Evolutionary conservation across 2,329 filamentous ascomycete genomes (phyloP), one percentile per base, ranked within the genome.

Genomic region (Neofusicoccum laricinum): DNA sequence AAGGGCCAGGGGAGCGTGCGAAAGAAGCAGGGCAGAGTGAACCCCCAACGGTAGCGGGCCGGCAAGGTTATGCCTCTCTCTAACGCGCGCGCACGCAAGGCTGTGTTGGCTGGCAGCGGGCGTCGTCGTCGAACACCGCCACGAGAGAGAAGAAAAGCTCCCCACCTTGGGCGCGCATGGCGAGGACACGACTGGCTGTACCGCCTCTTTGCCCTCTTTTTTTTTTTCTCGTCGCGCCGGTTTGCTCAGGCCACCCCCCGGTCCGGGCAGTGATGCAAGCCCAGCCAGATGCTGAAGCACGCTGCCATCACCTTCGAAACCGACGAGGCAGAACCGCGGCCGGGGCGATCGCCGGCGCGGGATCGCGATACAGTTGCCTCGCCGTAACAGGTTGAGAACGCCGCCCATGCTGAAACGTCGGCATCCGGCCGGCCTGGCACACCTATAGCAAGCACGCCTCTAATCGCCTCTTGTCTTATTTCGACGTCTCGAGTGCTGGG

Each of bases 241-340:
- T 6, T 6, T 51, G 30, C 10, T 25, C 32, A 40, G 50, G 34
- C 50, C 17, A 7, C 50, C 50, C 14, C n/a, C 17, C 17, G 38
- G 51, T 15, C 14, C 17, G 50, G 51, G 38, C 41, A 10, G 43
- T 57, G 51, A 57, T 57, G 51, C 51, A 57, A 57, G 51, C 51
- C 51, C 36, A 57, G 51, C 32, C 50, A 36, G 10, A 36, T 34
- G 49, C 34, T 38, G 49, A 40, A 55, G 34, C 50, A 55, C 2
- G 45, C 10, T n/a, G 30, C 7, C 15, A 14, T 38, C 25, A 4
- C 38, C 43, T 46, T 25, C 43, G 43, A 25, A 25, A 25, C 25
- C 25, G 30, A 17, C 49, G 34, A 34, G 32, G 49, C 49, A 53
- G 49, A 43, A 46, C 17, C 21, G 19, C 43, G 43, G 43, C 43